Evolutionary conservation across 1,284 basidiomycete genomes (phyloP).

Genomic region (Porogramme epimiltina): DNA sequence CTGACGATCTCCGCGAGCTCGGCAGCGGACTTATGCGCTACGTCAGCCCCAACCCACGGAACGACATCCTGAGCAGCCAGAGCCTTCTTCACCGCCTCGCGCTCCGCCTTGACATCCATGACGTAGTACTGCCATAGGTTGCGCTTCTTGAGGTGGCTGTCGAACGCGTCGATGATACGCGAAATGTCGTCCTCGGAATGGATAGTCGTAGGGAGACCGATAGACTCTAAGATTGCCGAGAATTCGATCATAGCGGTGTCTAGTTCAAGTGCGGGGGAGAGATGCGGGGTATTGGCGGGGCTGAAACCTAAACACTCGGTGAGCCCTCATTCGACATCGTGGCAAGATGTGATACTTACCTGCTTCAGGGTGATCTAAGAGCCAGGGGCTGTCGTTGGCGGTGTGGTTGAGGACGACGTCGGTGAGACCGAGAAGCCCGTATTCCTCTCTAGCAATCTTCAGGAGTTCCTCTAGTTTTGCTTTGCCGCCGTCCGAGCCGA

Average conservation of each 20-base stretch:
- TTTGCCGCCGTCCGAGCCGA: slow-evolving; percentile 53
- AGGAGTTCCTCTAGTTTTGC: slow-evolving; percentile 64
- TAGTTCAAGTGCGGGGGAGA: slow-evolving; percentile 85
- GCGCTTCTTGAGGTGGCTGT: slow-evolving; percentile 60
- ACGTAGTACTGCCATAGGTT: slow-evolving; percentile 94
- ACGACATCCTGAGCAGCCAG: slow-evolving; percentile 45
- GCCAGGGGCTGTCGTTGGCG: slow-evolving; percentile 89
- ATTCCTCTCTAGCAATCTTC: slow-evolving; percentile 75
- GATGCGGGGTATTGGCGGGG: slow-evolving; percentile 86
- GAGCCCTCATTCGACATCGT: slow-evolving; percentile 9
- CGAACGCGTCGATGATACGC: slow-evolving; percentile 64
- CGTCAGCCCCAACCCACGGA: slow-evolving; percentile 58
- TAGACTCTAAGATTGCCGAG: slow-evolving; percentile 62
- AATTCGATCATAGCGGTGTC: slow-evolving; percentile 85
- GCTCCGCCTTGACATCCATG: slow-evolving; percentile 69
- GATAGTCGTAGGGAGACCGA: slow-evolving; percentile 75
- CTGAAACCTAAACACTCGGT: slow-evolving; percentile 68
- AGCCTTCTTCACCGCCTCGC: slow-evolving; percentile 52
- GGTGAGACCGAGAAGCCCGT: slow-evolving; percentile 85
- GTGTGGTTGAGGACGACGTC: slow-evolving; percentile 97
- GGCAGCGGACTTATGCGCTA: slow-evolving; percentile 61
- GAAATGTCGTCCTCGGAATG: slow-evolving; percentile 70
- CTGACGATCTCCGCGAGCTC: slow-evolving; percentile 72
- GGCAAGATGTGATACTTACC: slow-evolving; percentile 48
- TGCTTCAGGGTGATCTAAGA: slow-evolving; percentile 92